Evolutionary conservation across 495 filamentous ascomycete genomes (phyloP).

Genomic region (Aspergillus nanangensis): DNA sequence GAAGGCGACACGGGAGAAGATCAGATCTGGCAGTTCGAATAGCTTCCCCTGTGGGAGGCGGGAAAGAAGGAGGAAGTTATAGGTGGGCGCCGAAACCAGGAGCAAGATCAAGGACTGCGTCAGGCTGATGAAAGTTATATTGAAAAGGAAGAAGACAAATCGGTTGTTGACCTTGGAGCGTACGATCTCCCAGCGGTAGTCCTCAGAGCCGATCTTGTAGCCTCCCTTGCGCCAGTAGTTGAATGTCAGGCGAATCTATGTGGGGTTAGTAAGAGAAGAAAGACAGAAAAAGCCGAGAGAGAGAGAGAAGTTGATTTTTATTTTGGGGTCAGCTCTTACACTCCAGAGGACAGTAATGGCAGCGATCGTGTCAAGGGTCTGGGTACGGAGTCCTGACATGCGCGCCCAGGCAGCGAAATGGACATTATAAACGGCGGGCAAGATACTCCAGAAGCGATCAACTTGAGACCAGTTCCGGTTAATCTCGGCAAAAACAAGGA

Average conservation of each 20-base stretch:
- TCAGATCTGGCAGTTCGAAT: conserved; percentile 56
- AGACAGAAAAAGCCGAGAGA: no score
- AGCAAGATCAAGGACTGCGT: conserved; percentile 70
- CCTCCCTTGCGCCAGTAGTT: conserved; percentile 98
- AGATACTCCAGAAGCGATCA: conserved; percentile 84
- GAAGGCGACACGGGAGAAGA: conserved; percentile 64
- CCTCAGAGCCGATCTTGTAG: conserved; percentile 80
- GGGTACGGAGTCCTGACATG: conserved; percentile 64
- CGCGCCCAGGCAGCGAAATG: conserved; percentile 82
- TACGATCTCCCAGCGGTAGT: conserved; percentile 80
- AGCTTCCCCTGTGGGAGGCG: conserved; percentile 31
- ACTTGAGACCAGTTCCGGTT: conserved; percentile 94
- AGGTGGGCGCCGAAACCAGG: conserved; percentile 73
- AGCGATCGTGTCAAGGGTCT: conserved; percentile 68
- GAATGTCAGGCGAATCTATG: conserved; percentile 73
- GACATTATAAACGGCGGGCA: conserved; percentile 84
- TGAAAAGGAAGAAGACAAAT: conserved; percentile 72
- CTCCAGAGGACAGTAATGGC: conserved; percentile 75
- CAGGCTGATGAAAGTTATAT: conserved; percentile 81
- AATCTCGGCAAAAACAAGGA: conserved; percentile 72
- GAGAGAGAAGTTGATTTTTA: no score
- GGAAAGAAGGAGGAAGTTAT: conserved; percentile 64
- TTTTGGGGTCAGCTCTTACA: conserved; percentile 49
- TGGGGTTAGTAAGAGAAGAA: conserved; percentile 2
- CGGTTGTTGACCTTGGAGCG: conserved; percentile 45